Conservation (phyloP, 2,329 filamentous ascomycete species). For the Botrytis cinerea region DNA sequence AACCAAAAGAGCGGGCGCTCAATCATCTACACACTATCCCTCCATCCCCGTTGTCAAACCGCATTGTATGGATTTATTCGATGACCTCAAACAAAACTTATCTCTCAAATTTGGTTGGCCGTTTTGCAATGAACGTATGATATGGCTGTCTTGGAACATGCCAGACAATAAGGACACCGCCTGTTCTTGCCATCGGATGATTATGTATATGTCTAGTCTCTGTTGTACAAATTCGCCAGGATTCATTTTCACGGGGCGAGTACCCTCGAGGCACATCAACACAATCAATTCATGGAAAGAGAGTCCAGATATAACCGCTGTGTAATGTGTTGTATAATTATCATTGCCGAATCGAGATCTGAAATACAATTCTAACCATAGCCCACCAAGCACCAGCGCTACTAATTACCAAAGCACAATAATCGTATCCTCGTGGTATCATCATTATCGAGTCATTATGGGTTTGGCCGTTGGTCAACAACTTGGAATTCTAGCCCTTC, state of each 20-base stretch:
- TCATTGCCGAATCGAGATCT: not conserved
- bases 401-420: not conserved
- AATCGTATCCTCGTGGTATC: not conserved
- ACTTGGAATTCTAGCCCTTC: conserved; percentile 61
- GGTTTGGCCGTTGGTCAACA: conserved; percentile 58
- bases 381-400: not conserved
- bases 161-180: not conserved
- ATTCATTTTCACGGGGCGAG: not conserved
- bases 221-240: not conserved
- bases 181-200: not conserved
- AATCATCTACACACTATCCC: not conserved
- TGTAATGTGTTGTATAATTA: not conserved
- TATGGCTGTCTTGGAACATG: not conserved
- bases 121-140: not conserved
- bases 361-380: conserved; percentile 2
- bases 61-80: not conserved
- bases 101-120: not conserved
- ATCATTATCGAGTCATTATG: conserved; percentile 3
- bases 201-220: not conserved
- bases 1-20: not conserved
- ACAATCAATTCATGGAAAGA: not conserved
- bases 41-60: not conserved
- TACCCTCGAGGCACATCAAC: not conserved
- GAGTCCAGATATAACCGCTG: not conserved
- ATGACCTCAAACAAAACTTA: not conserved